A percentile compares a stretch with the other conserved stretches of the same genome.
Evolutionary conservation across 768 basidiomycete species (phyloP).

Genomic region (Botryobasidium botryosum): DNA sequence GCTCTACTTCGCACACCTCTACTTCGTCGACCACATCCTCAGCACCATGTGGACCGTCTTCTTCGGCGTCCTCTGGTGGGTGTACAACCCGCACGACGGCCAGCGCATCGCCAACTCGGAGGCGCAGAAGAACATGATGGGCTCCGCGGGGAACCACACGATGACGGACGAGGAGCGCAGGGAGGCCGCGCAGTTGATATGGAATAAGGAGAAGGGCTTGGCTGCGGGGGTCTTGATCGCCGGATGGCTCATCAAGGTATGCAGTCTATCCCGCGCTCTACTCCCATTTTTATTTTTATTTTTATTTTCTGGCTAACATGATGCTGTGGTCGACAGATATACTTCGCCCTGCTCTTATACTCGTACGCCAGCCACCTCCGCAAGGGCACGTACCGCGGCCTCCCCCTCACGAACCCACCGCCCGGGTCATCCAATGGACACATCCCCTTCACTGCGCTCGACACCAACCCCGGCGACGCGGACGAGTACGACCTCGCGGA

Average conservation of each 20-base stretch:
- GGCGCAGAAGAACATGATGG: slow-evolving; percentile 76
- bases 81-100: slow-evolving; percentile 84
- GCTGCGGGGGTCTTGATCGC: slow-evolving; percentile 60
- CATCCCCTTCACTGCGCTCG: background rate
- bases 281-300: slow-evolving; percentile 2
- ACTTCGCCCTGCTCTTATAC: slow-evolving; percentile 79
- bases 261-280: slow-evolving; percentile 14
- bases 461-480: background rate
- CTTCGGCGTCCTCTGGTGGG: slow-evolving; percentile 84
- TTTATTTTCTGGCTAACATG: background rate
- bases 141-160: slow-evolving; percentile 24
- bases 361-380: slow-evolving; percentile 89
- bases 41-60: slow-evolving; percentile 84
- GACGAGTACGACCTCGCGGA: background rate
- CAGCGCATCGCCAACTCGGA: slow-evolving; percentile 58
- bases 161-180: slow-evolving; percentile 51
- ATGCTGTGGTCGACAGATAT: slow-evolving; percentile 43
- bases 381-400: slow-evolving; percentile 72
- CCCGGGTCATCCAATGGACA: slow-evolving; percentile 2
- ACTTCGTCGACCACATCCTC: slow-evolving; percentile 80
- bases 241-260: slow-evolving; percentile 81
- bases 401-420: slow-evolving; percentile 32
- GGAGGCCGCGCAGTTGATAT: slow-evolving; percentile 60
- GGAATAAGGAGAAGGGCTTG: slow-evolving; percentile 77
- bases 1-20: slow-evolving; percentile 81